Conservation (phyloP, 306 rosid genomes). For the Lotus japonicus region DNA sequence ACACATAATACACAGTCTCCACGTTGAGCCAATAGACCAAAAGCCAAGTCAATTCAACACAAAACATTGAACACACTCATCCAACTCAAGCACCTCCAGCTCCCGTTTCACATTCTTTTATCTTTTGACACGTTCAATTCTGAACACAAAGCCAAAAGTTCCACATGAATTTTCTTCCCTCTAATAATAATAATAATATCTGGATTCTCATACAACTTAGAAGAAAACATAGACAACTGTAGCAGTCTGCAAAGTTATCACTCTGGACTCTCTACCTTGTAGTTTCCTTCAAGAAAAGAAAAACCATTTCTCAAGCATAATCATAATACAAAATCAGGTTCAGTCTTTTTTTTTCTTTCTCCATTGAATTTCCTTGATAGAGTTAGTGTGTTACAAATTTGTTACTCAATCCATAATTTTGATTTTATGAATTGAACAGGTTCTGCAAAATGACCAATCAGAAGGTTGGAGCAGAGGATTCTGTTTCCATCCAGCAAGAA, state of each 20-base stretch:
- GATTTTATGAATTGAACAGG: not conserved
- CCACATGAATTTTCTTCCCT: not conserved
- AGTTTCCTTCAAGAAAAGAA: not conserved
- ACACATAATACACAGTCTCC: not conserved
- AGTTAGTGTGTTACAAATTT: not conserved
- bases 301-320: not conserved
- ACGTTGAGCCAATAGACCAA: conserved; percentile 13
- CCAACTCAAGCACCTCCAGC: conserved; percentile 10
- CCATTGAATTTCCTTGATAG: not conserved
- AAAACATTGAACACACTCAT: not conserved
- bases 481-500: conserved; percentile 18
- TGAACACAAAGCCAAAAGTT: not conserved
- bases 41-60: conserved; percentile 15
- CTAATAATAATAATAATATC: not conserved
- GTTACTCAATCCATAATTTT: not conserved
- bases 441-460: conserved; percentile 23
- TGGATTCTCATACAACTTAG: not conserved
- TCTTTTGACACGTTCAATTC: conserved; percentile 30
- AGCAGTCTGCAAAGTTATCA: not conserved
- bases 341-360: not conserved
- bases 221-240: not conserved
- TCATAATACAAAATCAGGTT: conserved; percentile 17
- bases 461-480: conserved; percentile 18
- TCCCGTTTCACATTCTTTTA: not conserved
- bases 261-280: conserved; percentile 5